phyloP scores from a whole-genome alignment of 1,139 yeast genomes.

The Magnusiomyces starmeri region DNA sequence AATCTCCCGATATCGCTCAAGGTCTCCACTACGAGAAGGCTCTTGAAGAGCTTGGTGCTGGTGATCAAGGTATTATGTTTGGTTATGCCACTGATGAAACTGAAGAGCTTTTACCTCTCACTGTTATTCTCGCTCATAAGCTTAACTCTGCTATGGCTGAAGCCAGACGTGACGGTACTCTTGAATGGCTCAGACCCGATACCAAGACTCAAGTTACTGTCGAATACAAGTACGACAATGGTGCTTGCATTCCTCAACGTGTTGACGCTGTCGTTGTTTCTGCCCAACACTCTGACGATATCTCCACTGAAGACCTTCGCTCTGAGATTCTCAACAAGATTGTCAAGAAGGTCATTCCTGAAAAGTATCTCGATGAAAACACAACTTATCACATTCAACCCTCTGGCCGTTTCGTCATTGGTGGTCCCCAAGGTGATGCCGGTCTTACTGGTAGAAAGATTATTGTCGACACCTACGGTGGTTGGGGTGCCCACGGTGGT shows the following conservation, averaged over 20 bases:
- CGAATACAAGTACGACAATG: conserved; percentile 88
- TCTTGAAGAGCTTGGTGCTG: conserved; percentile 97
- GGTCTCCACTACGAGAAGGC: conserved; percentile 98
- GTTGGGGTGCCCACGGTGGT: conserved; percentile 99
- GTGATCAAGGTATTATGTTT: conserved; percentile 99
- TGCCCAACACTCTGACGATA: conserved; percentile 95
- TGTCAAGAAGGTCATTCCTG: conserved; percentile 88
- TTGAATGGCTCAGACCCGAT: conserved; percentile 98
- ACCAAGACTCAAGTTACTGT: conserved; percentile 99
- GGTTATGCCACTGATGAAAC: conserved; percentile 99
- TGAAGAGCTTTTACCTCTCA: conserved; percentile 93
- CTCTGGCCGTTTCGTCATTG: conserved; percentile 98
- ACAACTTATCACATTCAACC: conserved; percentile 98
- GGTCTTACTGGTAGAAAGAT: conserved; percentile 99
- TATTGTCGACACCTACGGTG: conserved; percentile 99
- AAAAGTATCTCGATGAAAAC: conserved; percentile 82
- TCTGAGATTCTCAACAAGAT: conserved; percentile 67
- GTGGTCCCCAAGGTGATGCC: conserved; percentile 99
- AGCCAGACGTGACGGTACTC: conserved; percentile 93
- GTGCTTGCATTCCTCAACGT: conserved; percentile 92
- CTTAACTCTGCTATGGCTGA: conserved; percentile 94
- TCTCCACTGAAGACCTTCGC: conserved; percentile 89
- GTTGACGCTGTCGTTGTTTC: conserved; percentile 97
- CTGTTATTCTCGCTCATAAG: conserved; percentile 89
- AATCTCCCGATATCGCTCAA: conserved; percentile 98